phyloP scores from a whole-genome alignment of 2,329 filamentous ascomycete genomes.

The Arthrinium phaeospermum region DNA sequence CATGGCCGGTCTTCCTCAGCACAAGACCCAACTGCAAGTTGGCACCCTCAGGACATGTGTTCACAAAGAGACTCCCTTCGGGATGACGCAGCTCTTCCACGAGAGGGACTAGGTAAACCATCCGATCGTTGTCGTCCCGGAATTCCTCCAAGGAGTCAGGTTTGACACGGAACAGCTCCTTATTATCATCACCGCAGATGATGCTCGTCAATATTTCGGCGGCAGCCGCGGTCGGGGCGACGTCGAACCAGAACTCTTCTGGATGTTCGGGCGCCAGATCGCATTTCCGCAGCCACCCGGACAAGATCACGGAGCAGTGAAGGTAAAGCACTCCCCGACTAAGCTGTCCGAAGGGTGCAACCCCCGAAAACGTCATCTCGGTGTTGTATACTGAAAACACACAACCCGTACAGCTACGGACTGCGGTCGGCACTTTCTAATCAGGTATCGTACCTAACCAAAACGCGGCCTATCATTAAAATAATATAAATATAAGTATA shows the following conservation, averaged over 20 bases:
- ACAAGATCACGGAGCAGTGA: background rate
- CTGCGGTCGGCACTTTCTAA: too few species aligned
- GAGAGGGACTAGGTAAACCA: background rate
- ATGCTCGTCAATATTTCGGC: too few species aligned
- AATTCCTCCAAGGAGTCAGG: background rate
- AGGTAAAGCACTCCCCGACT: background rate
- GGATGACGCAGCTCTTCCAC: background rate
- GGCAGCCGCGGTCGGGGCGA: too few species aligned
- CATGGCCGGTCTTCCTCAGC: background rate
- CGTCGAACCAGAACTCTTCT: too few species aligned
- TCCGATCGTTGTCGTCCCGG: background rate
- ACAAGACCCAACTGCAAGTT: background rate
- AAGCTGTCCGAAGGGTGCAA: background rate
- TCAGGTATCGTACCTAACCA: too few species aligned
- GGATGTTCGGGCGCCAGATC: background rate
- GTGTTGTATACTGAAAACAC: too few species aligned
- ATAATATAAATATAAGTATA: too few species aligned
- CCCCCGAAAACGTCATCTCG: slow-evolving; percentile 3
- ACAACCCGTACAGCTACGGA: too few species aligned
- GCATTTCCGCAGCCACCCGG: background rate
- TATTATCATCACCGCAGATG: background rate
- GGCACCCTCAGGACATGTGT: background rate
- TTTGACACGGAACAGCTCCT: background rate
- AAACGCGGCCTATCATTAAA: too few species aligned
- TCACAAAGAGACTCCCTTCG: too few species aligned